Base-by-base conservation (phyloP, 305 asterid species). In the Fraxinus dipetala region DNA sequence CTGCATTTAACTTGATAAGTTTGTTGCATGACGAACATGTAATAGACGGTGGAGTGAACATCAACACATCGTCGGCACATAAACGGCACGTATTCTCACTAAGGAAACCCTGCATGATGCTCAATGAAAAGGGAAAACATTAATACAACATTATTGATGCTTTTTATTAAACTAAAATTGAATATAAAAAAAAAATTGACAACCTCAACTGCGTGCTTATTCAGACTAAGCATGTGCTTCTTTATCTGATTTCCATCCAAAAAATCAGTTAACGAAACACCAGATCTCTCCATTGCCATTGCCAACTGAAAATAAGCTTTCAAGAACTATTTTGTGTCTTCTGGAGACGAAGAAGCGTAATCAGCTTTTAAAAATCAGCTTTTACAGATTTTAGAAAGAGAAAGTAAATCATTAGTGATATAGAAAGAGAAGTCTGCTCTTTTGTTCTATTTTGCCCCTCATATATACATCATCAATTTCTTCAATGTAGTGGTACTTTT, bases 181-280 rank as follows among this genome's bases (percentile, higher is more conserved):
- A 40, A 40, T 40, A 65, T 34, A 1, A 30, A 30, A 78, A 40
- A 36, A 32, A 20, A 76, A n/a, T 48, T 78, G 45, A 84, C 91
- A 75, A 85, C 90, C 97, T 94, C 81, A 85, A 81, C 74, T 56
- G 65, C 1, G 78, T 73, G n/a, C 54, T 38, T 54, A 48, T 83
- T 81, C 86, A 93, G 92, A 85, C 92, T 90, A 72, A 13, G n/a
- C 69, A 91, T 82, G 78, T 93, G 96, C 80, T 82, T 87, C 82
- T 86, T 87, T 43, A 93, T 87, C 86, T 91, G 92, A 79, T 89
- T 85, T 3, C 88, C 86, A 26, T 86, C 77, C 87, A 93, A 91
- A 79, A 85, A 88, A 88, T 93, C 97, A 38, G 80, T 81, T 84
- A 90, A 83, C 36, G 97, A 88, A 82, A 90, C 91, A 51, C 92